Evolutionary conservation across 192 early-diverging fungal genomes (phyloP).

Genomic region (Rhizoclosmatium globosum): DNA sequence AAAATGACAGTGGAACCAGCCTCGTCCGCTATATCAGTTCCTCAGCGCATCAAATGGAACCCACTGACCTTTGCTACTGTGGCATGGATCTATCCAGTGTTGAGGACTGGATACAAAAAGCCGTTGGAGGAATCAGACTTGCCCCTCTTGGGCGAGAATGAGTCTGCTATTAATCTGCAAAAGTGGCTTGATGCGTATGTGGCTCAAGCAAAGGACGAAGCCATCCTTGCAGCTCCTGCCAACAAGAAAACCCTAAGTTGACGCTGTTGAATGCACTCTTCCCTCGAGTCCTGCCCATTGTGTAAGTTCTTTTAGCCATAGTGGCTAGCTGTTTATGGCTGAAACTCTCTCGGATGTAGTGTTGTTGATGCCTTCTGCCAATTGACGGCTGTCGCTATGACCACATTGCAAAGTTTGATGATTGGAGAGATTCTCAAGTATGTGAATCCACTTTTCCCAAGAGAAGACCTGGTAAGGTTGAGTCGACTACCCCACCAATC

Average conservation of each 20-base stretch:
- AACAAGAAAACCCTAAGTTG: conserved; percentile 11
- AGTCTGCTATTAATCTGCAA: not conserved
- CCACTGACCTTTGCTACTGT: conserved; percentile 33
- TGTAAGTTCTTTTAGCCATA: not conserved
- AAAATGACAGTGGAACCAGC: not conserved
- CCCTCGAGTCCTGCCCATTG: conserved; percentile 7
- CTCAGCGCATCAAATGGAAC: conserved; percentile 23
- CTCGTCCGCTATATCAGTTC: not conserved
- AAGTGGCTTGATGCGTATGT: conserved; percentile 15
- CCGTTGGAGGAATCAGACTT: conserved; percentile 29
- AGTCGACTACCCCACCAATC: not conserved
- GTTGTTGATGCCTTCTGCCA: conserved; percentile 6
- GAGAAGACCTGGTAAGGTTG: not conserved
- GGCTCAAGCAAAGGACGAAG: not conserved
- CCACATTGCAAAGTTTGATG: conserved; percentile 16
- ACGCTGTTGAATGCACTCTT: conserved; percentile 22
- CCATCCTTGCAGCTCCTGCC: not conserved
- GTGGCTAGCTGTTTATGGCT: not conserved
- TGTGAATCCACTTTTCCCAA: not conserved
- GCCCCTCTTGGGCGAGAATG: conserved; percentile 1
- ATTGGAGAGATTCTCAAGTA: conserved; percentile 25
- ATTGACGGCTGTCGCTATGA: not conserved
- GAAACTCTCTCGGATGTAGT: not conserved
- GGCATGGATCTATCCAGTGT: conserved; percentile 35
- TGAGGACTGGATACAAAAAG: conserved; percentile 24